These are phyloP conservation scores for Luffa acutangula DNA, from an alignment of 306 rosid genomes.

Conservation along the genomic window DNA sequence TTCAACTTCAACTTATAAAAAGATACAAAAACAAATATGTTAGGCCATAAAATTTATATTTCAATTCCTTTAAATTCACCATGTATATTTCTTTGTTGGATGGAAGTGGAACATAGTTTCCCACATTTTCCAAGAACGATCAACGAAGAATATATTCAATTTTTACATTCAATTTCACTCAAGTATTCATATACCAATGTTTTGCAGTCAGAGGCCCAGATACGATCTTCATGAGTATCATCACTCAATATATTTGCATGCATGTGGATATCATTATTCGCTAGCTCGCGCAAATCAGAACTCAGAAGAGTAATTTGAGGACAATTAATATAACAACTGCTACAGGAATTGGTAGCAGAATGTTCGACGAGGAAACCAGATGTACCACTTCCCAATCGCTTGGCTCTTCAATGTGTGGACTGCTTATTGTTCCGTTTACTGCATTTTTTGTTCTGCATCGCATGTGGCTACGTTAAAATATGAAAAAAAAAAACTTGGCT, in stretches of 20 bases:
- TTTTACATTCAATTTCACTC: background rate
- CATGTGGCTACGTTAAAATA: background rate
- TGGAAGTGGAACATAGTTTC: background rate
- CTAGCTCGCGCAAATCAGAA: background rate
- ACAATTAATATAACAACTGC: constrained; percentile 9
- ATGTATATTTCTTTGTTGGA: background rate
- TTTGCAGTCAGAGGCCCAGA: background rate
- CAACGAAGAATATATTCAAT: no score
- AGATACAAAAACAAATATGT: no score
- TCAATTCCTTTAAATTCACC: background rate
- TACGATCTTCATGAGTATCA: background rate
- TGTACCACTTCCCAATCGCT: constrained; percentile 19
- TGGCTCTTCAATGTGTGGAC: constrained; percentile 28
- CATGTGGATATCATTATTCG: no score
- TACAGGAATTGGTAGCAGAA: constrained; percentile 25
- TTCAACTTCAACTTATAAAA: no score
- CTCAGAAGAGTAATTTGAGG: constrained; percentile 9
- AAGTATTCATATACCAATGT: no score
- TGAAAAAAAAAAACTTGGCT: background rate
- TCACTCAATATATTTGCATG: background rate
- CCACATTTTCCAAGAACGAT: background rate
- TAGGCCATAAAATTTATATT: no score
- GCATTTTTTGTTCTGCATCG: constrained; percentile 25
- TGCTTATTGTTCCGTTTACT: constrained; percentile 15
- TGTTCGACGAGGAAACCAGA: constrained; percentile 39